These are phyloP conservation scores for Calvatia gigantea DNA, from an alignment of 768 basidiomycete species.

Conservation along the genomic window DNA sequence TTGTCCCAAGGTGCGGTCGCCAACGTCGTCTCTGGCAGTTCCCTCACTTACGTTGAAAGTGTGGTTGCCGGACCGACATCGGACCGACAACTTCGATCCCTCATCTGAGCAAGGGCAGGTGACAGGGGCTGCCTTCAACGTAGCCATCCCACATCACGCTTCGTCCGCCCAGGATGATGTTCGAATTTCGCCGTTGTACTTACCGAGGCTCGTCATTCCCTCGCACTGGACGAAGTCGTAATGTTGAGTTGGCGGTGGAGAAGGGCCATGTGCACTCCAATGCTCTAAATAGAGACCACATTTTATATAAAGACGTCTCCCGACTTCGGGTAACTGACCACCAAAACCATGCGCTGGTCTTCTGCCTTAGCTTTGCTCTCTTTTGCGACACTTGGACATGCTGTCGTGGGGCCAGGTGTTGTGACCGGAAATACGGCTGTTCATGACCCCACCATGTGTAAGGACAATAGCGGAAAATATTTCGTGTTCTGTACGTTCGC, in stretches of 20 bases:
- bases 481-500: conserved; percentile 42
- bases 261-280: not conserved
- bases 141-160: not conserved
- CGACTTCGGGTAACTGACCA: conserved; percentile 21
- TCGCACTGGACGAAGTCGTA: not conserved
- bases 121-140: not conserved
- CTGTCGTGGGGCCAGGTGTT: conserved; percentile 31
- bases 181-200: conserved; percentile 9
- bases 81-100: not conserved
- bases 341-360: conserved; percentile 17
- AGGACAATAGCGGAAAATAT: conserved; percentile 41
- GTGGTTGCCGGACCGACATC: not conserved
- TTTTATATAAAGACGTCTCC: not conserved
- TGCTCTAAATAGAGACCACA: not conserved
- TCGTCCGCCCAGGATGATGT: not conserved
- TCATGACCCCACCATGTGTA: conserved; percentile 49
- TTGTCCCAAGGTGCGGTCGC: not conserved
- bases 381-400: conserved; percentile 16
- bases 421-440: conserved; percentile 41
- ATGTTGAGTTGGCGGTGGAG: not conserved
- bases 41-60: not conserved
- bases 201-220: not conserved
- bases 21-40: not conserved
- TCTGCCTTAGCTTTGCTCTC: conserved; percentile 15
- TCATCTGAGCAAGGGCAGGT: conserved; percentile 7